Evolutionary conservation across 1,284 basidiomycete species (phyloP), one percentile per base, ranked within the genome.

Genomic region (Trichosporon sp.): DNA sequence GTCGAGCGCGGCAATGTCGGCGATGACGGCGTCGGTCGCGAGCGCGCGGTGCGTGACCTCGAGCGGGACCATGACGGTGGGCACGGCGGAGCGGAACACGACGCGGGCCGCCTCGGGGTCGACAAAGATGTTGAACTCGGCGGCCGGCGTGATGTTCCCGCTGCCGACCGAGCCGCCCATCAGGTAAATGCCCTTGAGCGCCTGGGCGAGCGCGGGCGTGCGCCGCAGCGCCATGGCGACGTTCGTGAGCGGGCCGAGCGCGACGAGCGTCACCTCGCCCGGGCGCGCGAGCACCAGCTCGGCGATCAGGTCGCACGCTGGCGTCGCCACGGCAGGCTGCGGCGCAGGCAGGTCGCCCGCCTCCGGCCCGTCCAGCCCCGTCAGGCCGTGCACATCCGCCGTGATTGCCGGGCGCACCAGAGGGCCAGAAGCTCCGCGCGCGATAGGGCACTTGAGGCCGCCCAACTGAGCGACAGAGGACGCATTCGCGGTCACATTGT

Each of bases 231-330:
- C 70, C 23, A 73, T 44, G 3, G 73, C 74, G 18, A 75, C 58
- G 47, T 75, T 75, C n/a, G 74, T 75, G 13, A 73, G 60, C 7
- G 74, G 69, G 2, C 74, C 74, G 2, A 70, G 70, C 2, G 74
- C 69, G 21, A 73, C 65, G 34, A 73, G 35, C 1, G 72, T 70
- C 27, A 75, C 56, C n/a, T 69, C 64, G 1, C 68, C 72, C 0
- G 72, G 70, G 2, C 64, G 53, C 1, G 62, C 21, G 34, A 68
- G 38, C 47, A 75, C 65, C 31, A 64, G 68, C 18, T 73, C 68
- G 25, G 65, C 62, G 29, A 75, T 73, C 2, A 71, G 34, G 51
- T 67, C 62, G 42, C 67, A 65, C 0, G 70, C 74, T 29, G 68
- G 64, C 2, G 70, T 69, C 23, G 66, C 68, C 23, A 72, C 65